These are phyloP conservation scores for Xylaria polymorpha DNA, from an alignment of 2,329 filamentous ascomycete species.

Conservation along the genomic window DNA sequence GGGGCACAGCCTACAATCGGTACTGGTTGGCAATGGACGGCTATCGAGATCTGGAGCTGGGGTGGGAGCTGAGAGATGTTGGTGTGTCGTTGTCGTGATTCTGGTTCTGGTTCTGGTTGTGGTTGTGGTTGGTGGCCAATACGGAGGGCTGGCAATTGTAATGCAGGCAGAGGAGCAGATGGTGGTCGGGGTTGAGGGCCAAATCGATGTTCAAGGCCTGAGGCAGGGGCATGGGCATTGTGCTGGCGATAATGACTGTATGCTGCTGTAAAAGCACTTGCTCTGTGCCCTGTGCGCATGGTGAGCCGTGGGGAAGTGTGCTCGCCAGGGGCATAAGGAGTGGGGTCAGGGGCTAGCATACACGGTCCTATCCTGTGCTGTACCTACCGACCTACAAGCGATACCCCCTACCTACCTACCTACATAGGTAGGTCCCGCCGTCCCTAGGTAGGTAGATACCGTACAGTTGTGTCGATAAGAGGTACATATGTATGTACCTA, in stretches of 20 bases:
- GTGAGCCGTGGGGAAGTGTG: constrained; percentile 24
- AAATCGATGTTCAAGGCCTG: constrained; percentile 3
- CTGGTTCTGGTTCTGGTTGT: neutral
- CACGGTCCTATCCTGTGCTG: constrained; percentile 10
- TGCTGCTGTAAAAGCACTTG: constrained; percentile 22
- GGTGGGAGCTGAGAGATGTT: constrained; percentile 13
- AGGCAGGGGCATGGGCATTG: constrained; percentile 11
- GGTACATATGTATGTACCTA: too few relatives aligned
- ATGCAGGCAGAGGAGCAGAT: constrained; percentile 9
- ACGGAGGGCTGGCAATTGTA: neutral
- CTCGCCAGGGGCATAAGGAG: constrained; percentile 18
- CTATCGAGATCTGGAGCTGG: constrained; percentile 7
- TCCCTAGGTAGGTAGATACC: too few relatives aligned
- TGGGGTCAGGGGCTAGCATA: constrained; percentile 26
- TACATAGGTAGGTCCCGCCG: constrained; percentile 11
- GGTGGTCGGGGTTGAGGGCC: constrained; percentile 20
- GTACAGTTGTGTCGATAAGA: too few relatives aligned
- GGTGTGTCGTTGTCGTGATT: constrained; percentile 7
- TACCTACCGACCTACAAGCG: too few relatives aligned
- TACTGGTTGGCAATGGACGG: constrained; percentile 12
- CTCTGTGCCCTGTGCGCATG: constrained; percentile 35
- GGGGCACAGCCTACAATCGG: neutral
- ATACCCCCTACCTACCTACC: neutral
- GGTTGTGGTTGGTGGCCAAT: constrained; percentile 3
- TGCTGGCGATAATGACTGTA: constrained; percentile 34